These are phyloP conservation scores for Hypocreales sp. DNA, from an alignment of 2,329 filamentous ascomycete species.

Conservation along the genomic window DNA sequence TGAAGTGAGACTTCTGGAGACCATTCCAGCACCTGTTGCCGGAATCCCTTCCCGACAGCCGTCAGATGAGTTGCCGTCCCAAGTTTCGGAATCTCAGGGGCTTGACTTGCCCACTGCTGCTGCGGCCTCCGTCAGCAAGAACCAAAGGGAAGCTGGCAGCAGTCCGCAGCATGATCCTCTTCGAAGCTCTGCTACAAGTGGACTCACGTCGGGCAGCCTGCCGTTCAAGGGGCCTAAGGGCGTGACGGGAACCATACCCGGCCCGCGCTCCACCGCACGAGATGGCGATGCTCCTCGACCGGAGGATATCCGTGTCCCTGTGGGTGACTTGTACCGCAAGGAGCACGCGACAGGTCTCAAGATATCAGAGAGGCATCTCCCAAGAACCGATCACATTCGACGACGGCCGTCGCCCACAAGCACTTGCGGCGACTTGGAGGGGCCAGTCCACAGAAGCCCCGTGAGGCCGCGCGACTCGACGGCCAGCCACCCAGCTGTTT, in stretches of 20 bases:
- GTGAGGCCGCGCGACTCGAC: constrained; percentile 1
- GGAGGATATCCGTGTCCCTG: too few species aligned
- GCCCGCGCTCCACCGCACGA: too few species aligned
- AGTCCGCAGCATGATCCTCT: too few species aligned
- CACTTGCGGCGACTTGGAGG: constrained; percentile 16
- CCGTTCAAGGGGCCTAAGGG: too few species aligned
- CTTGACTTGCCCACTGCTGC: background rate
- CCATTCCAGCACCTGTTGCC: background rate
- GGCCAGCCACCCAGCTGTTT: background rate
- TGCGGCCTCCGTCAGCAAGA: background rate
- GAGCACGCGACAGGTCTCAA: too few species aligned
- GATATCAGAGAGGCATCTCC: background rate
- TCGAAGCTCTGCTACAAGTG: too few species aligned
- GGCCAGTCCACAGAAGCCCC: constrained; percentile 10
- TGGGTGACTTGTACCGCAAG: too few species aligned
- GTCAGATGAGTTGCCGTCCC: background rate
- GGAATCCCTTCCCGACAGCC: background rate
- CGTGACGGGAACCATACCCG: too few species aligned
- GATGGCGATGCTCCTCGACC: too few species aligned
- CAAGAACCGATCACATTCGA: background rate
- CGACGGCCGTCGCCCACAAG: constrained; percentile 7
- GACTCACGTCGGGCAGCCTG: too few species aligned
- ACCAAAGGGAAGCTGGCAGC: too few species aligned
- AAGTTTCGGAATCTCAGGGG: background rate
- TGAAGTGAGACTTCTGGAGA: background rate